These are phyloP conservation scores for Odonthalia washingtoniensis DNA, from an alignment of 31 red algal genomes.

Conservation along the genomic window DNA sequence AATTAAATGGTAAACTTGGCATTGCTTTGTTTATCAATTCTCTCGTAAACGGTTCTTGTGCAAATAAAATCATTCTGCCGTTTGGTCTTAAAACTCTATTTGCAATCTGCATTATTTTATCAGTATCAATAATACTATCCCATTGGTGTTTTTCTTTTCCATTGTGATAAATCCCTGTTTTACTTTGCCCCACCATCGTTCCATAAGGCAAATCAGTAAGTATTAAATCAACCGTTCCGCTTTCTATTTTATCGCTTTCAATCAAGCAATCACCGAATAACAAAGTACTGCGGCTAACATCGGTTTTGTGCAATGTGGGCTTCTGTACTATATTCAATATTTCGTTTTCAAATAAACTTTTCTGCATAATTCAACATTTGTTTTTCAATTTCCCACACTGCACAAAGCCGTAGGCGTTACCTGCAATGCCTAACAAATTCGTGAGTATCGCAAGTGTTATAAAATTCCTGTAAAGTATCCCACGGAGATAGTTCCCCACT, in stretches of 20 bases:
- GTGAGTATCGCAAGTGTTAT: no score
- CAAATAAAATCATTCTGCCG: not conserved
- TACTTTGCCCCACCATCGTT: not conserved
- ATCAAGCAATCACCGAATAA: not conserved
- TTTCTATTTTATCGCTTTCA: constrained; percentile 17
- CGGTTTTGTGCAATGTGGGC: no score
- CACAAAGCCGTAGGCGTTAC: no score
- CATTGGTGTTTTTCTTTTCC: not conserved
- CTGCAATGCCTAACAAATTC: no score
- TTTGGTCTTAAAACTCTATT: not conserved
- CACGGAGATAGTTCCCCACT: no score
- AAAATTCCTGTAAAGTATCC: no score
- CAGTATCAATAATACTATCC: not conserved
- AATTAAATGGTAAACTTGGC: constrained; percentile 2
- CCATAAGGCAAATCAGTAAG: constrained; percentile 1
- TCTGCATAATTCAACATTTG: no score
- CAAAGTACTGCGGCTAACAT: no score
- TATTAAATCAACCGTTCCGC: constrained; percentile 1
- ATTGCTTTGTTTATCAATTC: constrained; percentile 1
- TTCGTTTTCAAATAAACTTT: no score
- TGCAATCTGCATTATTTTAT: constrained; percentile 5
- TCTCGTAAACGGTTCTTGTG: not conserved
- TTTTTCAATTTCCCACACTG: no score
- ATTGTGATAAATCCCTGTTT: not conserved
- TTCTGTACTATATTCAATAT: no score